Percentiles rank a stretch among this genome's conserved stretches.
phyloP scores from a whole-genome alignment of 305 asterid genomes.

The Fraxinus albicans region DNA sequence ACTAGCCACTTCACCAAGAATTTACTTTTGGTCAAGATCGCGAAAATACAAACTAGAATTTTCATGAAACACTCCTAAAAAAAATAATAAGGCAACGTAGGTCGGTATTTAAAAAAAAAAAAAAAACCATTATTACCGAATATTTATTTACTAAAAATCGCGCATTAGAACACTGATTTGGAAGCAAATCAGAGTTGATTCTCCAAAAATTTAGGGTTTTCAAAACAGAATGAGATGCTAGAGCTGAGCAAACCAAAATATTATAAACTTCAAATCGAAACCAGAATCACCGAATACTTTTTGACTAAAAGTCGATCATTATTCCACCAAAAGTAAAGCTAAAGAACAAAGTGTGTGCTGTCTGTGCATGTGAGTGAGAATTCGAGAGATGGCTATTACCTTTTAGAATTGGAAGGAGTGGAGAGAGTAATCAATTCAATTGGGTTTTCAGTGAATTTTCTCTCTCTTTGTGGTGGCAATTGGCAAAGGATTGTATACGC shows the following conservation, averaged over 20 bases:
- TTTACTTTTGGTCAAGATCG: not conserved
- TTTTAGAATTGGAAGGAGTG: not conserved
- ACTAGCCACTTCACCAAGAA: not conserved
- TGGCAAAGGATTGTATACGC: not conserved
- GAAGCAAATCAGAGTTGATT: not conserved
- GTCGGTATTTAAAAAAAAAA: not conserved
- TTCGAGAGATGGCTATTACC: not conserved
- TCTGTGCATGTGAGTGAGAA: not conserved
- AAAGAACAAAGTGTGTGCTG: not conserved
- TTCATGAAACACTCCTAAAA: not conserved
- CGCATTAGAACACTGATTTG: not conserved
- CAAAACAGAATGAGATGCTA: not conserved
- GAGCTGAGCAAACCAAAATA: not conserved
- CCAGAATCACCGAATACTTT: not conserved
- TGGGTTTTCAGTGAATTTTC: not conserved
- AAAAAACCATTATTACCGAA: not conserved
- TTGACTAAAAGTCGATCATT: not conserved
- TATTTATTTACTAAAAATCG: not conserved
- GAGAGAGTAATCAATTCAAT: not conserved
- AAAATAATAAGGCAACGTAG: not conserved
- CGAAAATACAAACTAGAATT: not conserved
- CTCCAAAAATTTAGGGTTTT: not conserved
- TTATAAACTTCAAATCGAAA: not conserved
- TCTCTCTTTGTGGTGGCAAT: slow-evolving; percentile 3
- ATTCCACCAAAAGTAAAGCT: not conserved